Conservation (phyloP, 2,329 filamentous ascomycete species). For the Penicillium decumbens region DNA sequence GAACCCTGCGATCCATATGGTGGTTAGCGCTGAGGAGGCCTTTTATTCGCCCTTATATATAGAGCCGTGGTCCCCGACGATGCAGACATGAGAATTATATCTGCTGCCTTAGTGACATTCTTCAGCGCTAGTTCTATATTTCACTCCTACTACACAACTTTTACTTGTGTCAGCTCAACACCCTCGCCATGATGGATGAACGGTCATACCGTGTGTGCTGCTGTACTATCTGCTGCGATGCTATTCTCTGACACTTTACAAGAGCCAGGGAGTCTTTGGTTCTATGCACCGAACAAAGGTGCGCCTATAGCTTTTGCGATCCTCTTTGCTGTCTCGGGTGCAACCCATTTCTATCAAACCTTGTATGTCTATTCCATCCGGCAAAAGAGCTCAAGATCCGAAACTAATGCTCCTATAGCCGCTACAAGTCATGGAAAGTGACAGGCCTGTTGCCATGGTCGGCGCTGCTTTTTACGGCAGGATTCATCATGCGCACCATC, state of each 20-base stretch:
- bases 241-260: constrained; percentile 7
- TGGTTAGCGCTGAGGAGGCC: not conserved
- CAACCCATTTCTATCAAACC: constrained; percentile 39
- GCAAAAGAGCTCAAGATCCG: not conserved
- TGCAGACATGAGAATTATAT: not conserved
- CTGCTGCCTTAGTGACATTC: not conserved
- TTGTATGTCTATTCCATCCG: constrained; percentile 18
- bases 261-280: constrained; percentile 38
- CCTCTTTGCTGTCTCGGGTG: constrained; percentile 38
- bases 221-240: not conserved
- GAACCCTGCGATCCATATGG: not conserved
- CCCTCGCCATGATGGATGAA: constrained; percentile 16
- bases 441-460: constrained; percentile 42
- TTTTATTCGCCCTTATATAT: not conserved
- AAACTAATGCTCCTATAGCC: constrained; percentile 20
- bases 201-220: constrained; percentile 26
- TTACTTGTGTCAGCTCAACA: no score
- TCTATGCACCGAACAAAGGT: constrained; percentile 42
- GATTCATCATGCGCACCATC: constrained; percentile 36
- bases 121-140: not conserved
- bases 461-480: constrained; percentile 37
- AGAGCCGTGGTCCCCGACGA: no score
- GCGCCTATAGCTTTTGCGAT: constrained; percentile 40
- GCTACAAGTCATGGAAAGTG: constrained; percentile 41
- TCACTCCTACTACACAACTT: not conserved